Conservation (phyloP, 2,329 filamentous ascomycete species). For the Scytalidium lignicola region DNA sequence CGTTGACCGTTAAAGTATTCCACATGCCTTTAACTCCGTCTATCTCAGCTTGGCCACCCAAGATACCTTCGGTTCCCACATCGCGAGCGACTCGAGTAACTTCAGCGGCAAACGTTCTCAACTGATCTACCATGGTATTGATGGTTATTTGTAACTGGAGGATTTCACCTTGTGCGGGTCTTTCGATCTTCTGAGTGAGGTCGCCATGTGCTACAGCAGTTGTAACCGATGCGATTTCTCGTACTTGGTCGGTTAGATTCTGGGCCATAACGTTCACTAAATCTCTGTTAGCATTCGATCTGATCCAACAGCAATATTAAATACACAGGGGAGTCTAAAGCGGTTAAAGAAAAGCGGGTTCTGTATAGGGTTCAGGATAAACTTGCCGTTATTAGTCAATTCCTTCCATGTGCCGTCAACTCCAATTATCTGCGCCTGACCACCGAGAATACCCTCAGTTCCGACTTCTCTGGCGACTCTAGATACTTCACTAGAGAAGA, state of each 20-base stretch:
- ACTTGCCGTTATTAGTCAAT: conserved; percentile 74
- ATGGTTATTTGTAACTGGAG: conserved; percentile 80
- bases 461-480: conserved; percentile 92
- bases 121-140: conserved; percentile 85
- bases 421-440: conserved; percentile 87
- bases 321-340: too few species aligned
- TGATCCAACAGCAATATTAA: too few species aligned
- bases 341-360: too few species aligned
- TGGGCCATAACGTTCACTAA: conserved; percentile 78
- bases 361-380: neutral
- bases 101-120: conserved; percentile 78
- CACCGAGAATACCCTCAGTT: conserved; percentile 89
- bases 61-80: conserved; percentile 77
- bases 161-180: conserved; percentile 76
- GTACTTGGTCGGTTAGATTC: conserved; percentile 77
- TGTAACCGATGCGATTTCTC: conserved; percentile 80
- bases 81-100: conserved; percentile 79
- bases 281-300: neutral
- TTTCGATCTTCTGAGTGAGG: conserved; percentile 78
- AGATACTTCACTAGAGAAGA: conserved; percentile 94
- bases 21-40: conserved; percentile 83
- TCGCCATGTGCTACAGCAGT: conserved; percentile 80
- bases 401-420: conserved; percentile 98
- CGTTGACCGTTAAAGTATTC: conserved; percentile 81
- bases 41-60: conserved; percentile 78